These are phyloP conservation scores for Apocynum venetum DNA, from an alignment of 257 asterid species.

Conservation along the genomic window DNA sequence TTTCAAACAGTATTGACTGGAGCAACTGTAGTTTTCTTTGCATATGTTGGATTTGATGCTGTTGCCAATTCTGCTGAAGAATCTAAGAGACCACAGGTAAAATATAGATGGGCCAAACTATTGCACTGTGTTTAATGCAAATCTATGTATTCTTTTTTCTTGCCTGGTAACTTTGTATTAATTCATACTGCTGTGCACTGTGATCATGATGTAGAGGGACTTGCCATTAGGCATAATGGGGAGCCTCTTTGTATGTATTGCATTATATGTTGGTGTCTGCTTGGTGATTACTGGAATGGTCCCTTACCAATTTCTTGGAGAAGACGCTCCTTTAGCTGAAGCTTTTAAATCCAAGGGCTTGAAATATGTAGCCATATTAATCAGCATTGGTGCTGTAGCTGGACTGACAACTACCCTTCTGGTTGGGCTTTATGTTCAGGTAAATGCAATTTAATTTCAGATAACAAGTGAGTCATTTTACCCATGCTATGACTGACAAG, in stretches of 20 bases:
- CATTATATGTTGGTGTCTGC: conserved; percentile 74
- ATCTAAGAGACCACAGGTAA: conserved; percentile 90
- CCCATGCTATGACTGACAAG: conserved; percentile 5
- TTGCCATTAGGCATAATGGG: conserved; percentile 91
- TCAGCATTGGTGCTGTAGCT: conserved; percentile 95
- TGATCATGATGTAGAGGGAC: conserved; percentile 60
- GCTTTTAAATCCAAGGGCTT: conserved; percentile 82
- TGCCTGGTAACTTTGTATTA: background rate
- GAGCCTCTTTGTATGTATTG: conserved; percentile 74
- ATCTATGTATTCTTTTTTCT: background rate
- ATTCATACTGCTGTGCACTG: conserved; percentile 1
- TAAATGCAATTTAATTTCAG: conserved; percentile 19
- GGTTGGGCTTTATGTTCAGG: conserved; percentile 99
- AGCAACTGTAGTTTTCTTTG: conserved; percentile 95
- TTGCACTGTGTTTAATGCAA: conserved; percentile 8
- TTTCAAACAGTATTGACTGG: conserved; percentile 66
- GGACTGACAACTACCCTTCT: conserved; percentile 92
- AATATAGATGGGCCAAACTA: conserved; percentile 15
- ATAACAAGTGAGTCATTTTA: background rate
- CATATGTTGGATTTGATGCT: conserved; percentile 96
- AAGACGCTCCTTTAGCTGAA: conserved; percentile 87
- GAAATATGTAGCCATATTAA: conserved; percentile 69
- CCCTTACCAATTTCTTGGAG: conserved; percentile 75
- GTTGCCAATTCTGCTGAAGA: conserved; percentile 99
- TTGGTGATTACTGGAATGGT: conserved; percentile 97